Evolutionary conservation across 495 filamentous ascomycete species (phyloP), one percentile per base, ranked within the genome.

Genomic region (Xylaria intraflava): DNA sequence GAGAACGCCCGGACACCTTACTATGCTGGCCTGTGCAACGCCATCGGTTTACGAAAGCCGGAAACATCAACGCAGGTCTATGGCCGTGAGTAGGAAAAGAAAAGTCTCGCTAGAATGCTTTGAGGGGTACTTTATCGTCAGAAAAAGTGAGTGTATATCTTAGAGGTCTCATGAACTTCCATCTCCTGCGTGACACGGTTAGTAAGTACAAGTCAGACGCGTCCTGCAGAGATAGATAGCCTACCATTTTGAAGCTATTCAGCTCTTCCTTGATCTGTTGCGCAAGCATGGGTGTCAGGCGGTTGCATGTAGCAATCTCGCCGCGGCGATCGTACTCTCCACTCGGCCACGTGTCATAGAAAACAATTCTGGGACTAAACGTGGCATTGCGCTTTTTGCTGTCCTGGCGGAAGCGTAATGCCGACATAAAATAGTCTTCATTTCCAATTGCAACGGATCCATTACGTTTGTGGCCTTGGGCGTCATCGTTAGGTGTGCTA

Each of bases 181-280:
- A 99, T 99, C 73, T 99, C 93, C 94, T 98, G 19, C 16, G 6
- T 46, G 66, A 62, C 49, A 58, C 78, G 59, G 78, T 67, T 58
- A 51, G 50, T 23, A 33, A 4, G 35, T 29, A 16, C 38, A 8
- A 27, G 51, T 29, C 19, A 8, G 41, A 27, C 6, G 20, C 23
- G 17, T 9, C 3, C 9, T 10, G 16, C 9, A n/a, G 19, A 24
- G 26, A 19, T 8, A 29, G 17, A 16, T 24, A 17, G 24, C 75
- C 85, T 55, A 96, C 93, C 93, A 99, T 97, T 66, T 98, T 99
- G 78, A 97, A 99, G 58, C 84, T 92, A 73, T 99, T 99, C 60
- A 99, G 78, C 72, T 99, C 93, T 72, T 99, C 93, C 74, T 97
- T 97, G 73, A 99, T 99, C 67, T 99, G 93, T 67, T 99, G 93